These are phyloP conservation scores for Grigorovia transvaalensis DNA, from an alignment of 805 yeast species.

Conservation along the genomic window DNA sequence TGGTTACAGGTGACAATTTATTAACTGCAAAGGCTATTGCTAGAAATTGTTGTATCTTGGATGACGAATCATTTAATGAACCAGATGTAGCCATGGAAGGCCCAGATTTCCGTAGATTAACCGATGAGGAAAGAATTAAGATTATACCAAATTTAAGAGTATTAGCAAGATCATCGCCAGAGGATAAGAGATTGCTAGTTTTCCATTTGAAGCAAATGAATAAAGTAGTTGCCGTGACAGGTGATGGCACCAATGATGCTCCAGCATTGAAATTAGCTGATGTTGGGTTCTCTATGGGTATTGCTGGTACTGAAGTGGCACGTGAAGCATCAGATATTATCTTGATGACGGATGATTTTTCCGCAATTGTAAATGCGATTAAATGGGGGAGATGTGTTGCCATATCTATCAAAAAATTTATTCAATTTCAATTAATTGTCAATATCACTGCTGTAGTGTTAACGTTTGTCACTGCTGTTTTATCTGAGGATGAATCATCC, in stretches of 20 bases:
- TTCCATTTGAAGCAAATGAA: conserved; percentile 67
- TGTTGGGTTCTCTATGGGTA: conserved; percentile 98
- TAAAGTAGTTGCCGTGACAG: conserved; percentile 99
- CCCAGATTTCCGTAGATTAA: conserved; percentile 67
- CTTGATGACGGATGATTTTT: conserved; percentile 87
- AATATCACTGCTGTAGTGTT: conserved; percentile 92
- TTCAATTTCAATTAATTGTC: conserved; percentile 94
- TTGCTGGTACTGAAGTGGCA: conserved; percentile 97
- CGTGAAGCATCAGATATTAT: conserved; percentile 93
- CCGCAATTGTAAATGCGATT: conserved; percentile 90
- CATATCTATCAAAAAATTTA: conserved; percentile 84
- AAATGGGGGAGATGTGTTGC: conserved; percentile 98
- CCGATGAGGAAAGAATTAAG: conserved; percentile 42
- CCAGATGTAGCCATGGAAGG: conserved; percentile 80
- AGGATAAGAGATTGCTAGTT: conserved; percentile 83
- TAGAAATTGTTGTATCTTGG: conserved; percentile 63
- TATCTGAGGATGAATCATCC: conserved; percentile 64
- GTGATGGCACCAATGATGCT: conserved; percentile 97
- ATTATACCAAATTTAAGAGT: conserved; percentile 72
- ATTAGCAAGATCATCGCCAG: conserved; percentile 91
- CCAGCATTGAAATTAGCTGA: conserved; percentile 96
- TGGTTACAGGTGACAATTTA: conserved; percentile 97
- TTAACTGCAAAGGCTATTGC: conserved; percentile 90
- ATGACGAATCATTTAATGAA: conserved; percentile 39
- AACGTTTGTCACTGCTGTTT: conserved; percentile 90